Percentiles rank a stretch among this genome's conserved stretches.
Evolutionary conservation across 768 basidiomycete species (phyloP).

Genomic region (Exsudoporus frostii): DNA sequence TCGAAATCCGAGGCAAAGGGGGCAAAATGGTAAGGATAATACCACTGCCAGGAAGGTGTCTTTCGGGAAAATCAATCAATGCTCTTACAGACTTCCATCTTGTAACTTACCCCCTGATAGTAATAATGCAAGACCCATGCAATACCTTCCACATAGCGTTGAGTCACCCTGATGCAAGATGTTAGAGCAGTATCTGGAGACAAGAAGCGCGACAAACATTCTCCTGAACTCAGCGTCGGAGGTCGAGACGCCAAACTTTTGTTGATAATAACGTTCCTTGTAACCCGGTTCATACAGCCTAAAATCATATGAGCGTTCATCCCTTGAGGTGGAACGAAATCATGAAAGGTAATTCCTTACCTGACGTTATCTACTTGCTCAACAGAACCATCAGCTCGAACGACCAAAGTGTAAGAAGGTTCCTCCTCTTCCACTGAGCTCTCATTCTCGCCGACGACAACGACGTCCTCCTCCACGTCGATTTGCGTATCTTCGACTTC

Average conservation of each 20-base stretch:
- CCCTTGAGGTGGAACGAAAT: background rate
- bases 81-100: background rate
- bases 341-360: slow-evolving; percentile 44
- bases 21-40: slow-evolving; percentile 97
- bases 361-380: slow-evolving; percentile 92
- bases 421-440: slow-evolving; percentile 48
- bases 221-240: slow-evolving; percentile 71
- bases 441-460: slow-evolving; percentile 35
- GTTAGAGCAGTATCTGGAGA: slow-evolving; percentile 4
- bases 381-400: slow-evolving; percentile 89
- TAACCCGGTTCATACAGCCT: slow-evolving; percentile 98
- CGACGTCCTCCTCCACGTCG: slow-evolving; percentile 24
- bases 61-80: slow-evolving; percentile 30
- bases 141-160: slow-evolving; percentile 88
- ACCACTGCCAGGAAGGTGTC: slow-evolving; percentile 99
- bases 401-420: slow-evolving; percentile 58
- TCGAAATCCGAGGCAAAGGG: slow-evolving; percentile 96
- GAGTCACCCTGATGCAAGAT: slow-evolving; percentile 56
- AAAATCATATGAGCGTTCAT: slow-evolving; percentile 3
- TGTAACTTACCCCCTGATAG: slow-evolving; percentile 84
- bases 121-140: slow-evolving; percentile 97
- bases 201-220: slow-evolving; percentile 46
- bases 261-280: slow-evolving; percentile 88
- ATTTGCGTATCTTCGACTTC: slow-evolving; percentile 40
- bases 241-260: slow-evolving; percentile 81